Base-by-base conservation (phyloP, 345 rosid species). In the Citrus hindsii region DNA sequence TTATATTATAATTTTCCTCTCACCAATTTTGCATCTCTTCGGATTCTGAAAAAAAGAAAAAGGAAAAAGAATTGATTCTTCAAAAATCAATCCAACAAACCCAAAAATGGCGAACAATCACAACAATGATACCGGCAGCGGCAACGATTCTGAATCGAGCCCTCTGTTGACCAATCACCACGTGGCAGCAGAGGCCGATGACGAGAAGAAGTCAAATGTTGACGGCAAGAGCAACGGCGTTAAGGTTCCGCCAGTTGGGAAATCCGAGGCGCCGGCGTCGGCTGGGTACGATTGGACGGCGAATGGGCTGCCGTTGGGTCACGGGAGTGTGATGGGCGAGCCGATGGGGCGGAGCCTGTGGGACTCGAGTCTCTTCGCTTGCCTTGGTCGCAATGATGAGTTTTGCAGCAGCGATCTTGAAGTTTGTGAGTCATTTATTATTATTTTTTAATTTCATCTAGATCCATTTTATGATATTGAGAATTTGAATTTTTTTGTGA, bases 341-440 rank as follows among this genome's bases (percentile, higher is more conserved):
- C 96, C 96, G 7, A 82, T 92, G 86, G 89, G 82, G 8, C 88
- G 99, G 76, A 73, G 82, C 32, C 97, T 83, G 74, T 93, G 99
- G 99, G 82, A 84, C 79, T 92, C 99, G 18, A 35, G 90, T 84
- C 84, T 92, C 56, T 84, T 85, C 38, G 77, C 94, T 69, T 95
- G 98, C 76, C 88, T 95, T 35, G 99, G 97, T 27, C 95, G 93
- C 37, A 91, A 90, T 80, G 99, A 95, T 69, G 96, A 93, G 67
- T 93, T 95, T 83, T 93, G 98, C 79, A 88, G 99, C 91, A 95
- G 99, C 94, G 99, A 95, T 84, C 87, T 95, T 75, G 98, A 95
- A 93, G 98, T 93, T 88, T 95, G 98, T 95, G 82, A 92, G 99
- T 53, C n/a, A 4, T 53, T 53, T 19, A 18, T 53, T 91, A 27